Conservation (phyloP, 805 yeast genomes). For the Spathaspora girioi region DNA sequence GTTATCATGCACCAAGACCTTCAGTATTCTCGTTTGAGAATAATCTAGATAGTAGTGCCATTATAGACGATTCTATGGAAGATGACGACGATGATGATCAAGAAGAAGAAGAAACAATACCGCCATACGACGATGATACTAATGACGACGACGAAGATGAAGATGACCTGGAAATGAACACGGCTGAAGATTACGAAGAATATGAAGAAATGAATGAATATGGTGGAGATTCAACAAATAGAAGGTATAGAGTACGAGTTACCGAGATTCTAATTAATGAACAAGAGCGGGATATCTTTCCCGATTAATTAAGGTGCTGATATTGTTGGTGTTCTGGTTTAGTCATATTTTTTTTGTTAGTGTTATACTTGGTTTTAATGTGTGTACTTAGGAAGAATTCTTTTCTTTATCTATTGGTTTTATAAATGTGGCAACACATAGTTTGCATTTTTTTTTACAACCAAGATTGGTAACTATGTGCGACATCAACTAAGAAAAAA, state of each 20-base stretch:
- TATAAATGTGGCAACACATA: background rate
- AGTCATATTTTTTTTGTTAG: background rate
- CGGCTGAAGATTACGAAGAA: constrained; percentile 10
- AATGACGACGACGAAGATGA: constrained; percentile 9
- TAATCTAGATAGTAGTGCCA: constrained; percentile 11
- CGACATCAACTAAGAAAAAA: background rate
- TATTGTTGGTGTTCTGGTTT: background rate
- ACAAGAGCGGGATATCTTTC: constrained; percentile 26
- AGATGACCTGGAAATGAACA: constrained; percentile 8
- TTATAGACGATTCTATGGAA: constrained; percentile 16
- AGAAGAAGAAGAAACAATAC: constrained; percentile 5
- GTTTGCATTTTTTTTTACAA: too few species aligned
- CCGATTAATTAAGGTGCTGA: constrained; percentile 8
- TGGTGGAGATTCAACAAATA: constrained; percentile 19
- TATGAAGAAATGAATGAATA: constrained; percentile 16
- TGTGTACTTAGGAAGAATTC: background rate
- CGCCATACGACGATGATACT: constrained; percentile 7
- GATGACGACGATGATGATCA: constrained; percentile 6
- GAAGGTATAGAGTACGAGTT: constrained; percentile 35
- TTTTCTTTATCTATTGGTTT: background rate
- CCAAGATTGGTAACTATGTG: background rate
- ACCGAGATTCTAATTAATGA: constrained; percentile 39
- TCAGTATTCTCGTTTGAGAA: constrained; percentile 7
- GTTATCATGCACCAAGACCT: constrained; percentile 24
- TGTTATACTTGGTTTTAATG: background rate